Evolutionary conservation across 192 early-diverging fungal genomes (phyloP), one percentile per base, ranked within the genome.

Genomic region (Bifiguratus adelaidae): DNA sequence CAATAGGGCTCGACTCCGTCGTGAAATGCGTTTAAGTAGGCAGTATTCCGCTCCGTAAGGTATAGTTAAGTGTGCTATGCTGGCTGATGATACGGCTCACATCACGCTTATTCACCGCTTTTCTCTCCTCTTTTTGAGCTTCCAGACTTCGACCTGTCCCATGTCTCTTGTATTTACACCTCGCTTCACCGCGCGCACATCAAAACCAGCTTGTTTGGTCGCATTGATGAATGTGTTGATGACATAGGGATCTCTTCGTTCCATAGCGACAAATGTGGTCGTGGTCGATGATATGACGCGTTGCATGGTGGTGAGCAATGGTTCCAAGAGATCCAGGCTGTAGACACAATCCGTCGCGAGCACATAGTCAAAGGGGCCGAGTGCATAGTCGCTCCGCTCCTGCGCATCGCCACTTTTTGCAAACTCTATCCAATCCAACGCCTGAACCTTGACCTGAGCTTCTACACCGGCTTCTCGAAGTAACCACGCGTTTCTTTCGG

Each of bases 271-370:
- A 19, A 53, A 47, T 3, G 50, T 32, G 0, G 45, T 44, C 15
- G 61, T 47, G 3, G 32, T 33, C 11, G 36, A 25, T 8, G 24
- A 35, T 9, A 55, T 16, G 12, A 58, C 20, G 9, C 35, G 25
- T 4, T 33, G 40, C 12, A 63, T 45, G 30, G 44, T 52, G 11
- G 19, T 44, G 11, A 58, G 9, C n/a, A 63, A 52, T 13, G 50
- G 56, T 24, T 37, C n/a, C 7, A 58, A 24, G 3, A 63, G 27
- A 5, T 56, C 55, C 12, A 58, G 47, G 15, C 26, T 44, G 27
- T 63, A 63, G 20, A 63, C 48, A 48, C 61, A 63, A 33, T 63
- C 61, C 13, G 61, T 25, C 12, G 55, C 44, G n/a, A 63, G 21
- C 16, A 63, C 52, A 21, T 63, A 63, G 28, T 52, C 19, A 38